Evolutionary conservation across 75 land plant genomes (phyloP), one percentile per base, ranked within the genome.

Genomic region (Picea glauca): DNA sequence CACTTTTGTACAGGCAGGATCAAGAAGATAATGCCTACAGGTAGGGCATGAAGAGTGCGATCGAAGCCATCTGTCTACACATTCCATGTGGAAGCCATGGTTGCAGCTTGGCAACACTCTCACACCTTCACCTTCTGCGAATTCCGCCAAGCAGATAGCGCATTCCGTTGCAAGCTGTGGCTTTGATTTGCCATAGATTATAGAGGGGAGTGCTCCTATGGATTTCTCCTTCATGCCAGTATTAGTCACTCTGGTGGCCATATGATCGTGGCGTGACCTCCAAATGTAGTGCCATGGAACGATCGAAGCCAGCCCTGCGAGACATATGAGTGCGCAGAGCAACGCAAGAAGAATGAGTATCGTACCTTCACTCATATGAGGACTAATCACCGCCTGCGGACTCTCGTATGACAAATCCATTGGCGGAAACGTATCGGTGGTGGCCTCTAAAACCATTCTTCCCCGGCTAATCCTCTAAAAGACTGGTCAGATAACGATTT

Each of bases 1-100:
- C 31, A 23, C 31, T 11, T 23, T 23, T 26, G 5, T 11, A 11
- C 35, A 43, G 38, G 2, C 46, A 6, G n/a, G 20, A 68, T 68
- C 88, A 86, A 13, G 77, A 68, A 31, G 86, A 86, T 17, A 86
- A 74, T 83, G 84, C 76, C 84, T 46, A 79, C 90, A 88, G 3
- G 87, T 76, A 13, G 90, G 90, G 80, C 90, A 88, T 9, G 90
- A 84, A 56, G 90, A 80, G 82, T 85, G 87, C 31, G 72, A 58
- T 2, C 20, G 74, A 54, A 88, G 83, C 90, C 90, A 88, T 18
- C 43, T 78, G 56, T 88, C 90, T 20, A 88, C 72, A 78, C 90
- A 88, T 2, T 65, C 63, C 32, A 79, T 60, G 61, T 88, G 90
- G 80, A 85, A 88, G 31, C 77, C 23, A 56, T 88, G 90, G 58